These are phyloP conservation scores for Miscanthus lutarioriparius DNA, from an alignment of 176 grass and related monocot genomes.

Conservation along the genomic window DNA sequence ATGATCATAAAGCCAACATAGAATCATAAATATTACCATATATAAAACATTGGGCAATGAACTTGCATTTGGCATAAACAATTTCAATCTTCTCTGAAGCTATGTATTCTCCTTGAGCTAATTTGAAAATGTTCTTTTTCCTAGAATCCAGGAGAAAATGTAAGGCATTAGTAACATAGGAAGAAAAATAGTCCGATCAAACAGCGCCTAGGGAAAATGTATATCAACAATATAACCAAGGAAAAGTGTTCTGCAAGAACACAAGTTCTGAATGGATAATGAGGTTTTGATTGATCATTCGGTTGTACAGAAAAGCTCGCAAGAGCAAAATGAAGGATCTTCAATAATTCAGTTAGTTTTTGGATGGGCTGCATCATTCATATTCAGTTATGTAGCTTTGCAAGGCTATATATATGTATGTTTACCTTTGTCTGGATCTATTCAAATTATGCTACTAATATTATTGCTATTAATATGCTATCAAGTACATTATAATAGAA, in stretches of 20 bases:
- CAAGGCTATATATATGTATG: background rate
- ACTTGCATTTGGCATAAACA: constrained; percentile 96
- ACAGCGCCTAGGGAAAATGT: background rate
- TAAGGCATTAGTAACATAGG: constrained; percentile 23
- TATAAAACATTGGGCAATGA: constrained; percentile 89
- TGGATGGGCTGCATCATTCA: background rate
- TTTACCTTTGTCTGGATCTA: background rate
- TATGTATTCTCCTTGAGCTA: constrained; percentile 98
- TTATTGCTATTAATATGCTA: background rate
- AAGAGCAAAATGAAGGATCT: background rate
- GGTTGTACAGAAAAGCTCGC: background rate
- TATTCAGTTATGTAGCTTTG: background rate
- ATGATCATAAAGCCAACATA: background rate
- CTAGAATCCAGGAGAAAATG: constrained; percentile 40
- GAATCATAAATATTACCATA: constrained; percentile 66
- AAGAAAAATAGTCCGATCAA: constrained; percentile 13
- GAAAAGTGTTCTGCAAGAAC: background rate
- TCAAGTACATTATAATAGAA: background rate
- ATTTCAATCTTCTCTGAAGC: constrained; percentile 97
- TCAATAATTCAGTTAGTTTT: background rate
- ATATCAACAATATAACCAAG: background rate
- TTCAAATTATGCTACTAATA: background rate
- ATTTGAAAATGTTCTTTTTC: constrained; percentile 99
- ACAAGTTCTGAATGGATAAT: background rate
- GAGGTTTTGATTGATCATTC: background rate